A percentile compares a stretch with the other conserved stretches of the same genome.
phyloP scores from a whole-genome alignment of 331 rosid species.

The Dryas integrifolia region DNA sequence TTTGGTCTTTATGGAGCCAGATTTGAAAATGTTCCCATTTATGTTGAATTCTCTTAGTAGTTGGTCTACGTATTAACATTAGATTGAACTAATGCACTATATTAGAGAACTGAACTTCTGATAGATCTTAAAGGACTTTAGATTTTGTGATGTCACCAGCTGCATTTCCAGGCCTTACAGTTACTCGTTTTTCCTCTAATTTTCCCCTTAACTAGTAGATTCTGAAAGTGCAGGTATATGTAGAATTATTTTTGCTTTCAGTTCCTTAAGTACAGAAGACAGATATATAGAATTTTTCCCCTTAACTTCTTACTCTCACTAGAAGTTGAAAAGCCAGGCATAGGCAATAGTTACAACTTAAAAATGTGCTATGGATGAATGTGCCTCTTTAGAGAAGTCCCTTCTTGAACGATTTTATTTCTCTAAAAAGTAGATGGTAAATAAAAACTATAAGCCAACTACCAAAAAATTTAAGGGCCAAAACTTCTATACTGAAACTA shows the following conservation, averaged over 20 bases:
- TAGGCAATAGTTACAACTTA: neutral
- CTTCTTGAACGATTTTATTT: neutral
- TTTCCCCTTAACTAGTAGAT: neutral
- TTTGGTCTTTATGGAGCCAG: neutral
- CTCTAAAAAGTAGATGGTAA: neutral
- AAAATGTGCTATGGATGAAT: neutral
- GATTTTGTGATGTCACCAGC: neutral
- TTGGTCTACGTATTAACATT: neutral
- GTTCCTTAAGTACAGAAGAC: neutral
- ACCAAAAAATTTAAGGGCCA: neutral
- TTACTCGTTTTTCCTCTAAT: neutral
- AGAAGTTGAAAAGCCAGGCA: neutral
- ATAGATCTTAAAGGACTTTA: slow-evolving; percentile 1
- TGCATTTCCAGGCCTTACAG: slow-evolving; percentile 1
- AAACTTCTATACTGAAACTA: neutral
- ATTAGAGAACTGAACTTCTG: slow-evolving; percentile 2
- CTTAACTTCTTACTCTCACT: neutral
- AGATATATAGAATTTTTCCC: too few species aligned
- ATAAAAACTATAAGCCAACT: neutral
- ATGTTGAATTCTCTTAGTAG: neutral
- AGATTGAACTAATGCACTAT: neutral
- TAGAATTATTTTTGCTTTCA: neutral
- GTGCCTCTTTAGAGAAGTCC: neutral
- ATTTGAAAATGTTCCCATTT: neutral
- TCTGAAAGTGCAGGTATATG: neutral